Base-by-base conservation (phyloP, 108 stramenopile species). In the Conticribra guillardii region DNA sequence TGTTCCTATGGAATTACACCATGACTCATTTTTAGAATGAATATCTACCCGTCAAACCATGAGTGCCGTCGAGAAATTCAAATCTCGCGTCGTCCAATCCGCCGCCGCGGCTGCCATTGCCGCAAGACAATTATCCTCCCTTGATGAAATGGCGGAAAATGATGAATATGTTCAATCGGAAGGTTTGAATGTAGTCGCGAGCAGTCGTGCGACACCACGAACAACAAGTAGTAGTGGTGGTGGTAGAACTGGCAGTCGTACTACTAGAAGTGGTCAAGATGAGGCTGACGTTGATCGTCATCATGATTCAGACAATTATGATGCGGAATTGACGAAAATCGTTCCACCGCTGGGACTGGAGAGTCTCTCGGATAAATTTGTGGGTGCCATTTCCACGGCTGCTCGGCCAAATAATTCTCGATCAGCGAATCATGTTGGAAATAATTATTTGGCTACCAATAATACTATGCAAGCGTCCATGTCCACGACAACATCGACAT, bases 71-170 rank as follows among this genome's bases (percentile, higher is more conserved):
- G 73, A 74, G 18, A 34, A 22, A 23, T 50, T 74, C 48, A 54
- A 47, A 16, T 64, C 63, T 59, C 63, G 64, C 54, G 61, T 76
- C 19, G 66, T 58, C 29, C 60, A 75, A 30, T 75, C 74, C 21
- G 74, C 74, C 26, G 61, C 53, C 28, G 69, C 76, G n/a, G 76
- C 76, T 5, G 68, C 68, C 21, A 44, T 33, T 0, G 76, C 64
- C 4, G 76, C 76, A 24, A 62, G 55, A 14, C 68, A 77, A 23
- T 56, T 77, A 22, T 77, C 76, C 16, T 69, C 76, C 53, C 74
- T 80, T 0, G 79, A 80, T 70, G 73, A 80, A 26, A 69, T 80
- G 79, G 79, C 79, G 1, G 29, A 67, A 47, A 80, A 69, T 24
- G 79, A 80, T 32, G 79, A 74, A 3, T 80, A 80, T 24, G 54